These are phyloP conservation scores for Cephalotrichum gorgonifer DNA, from an alignment of 2,329 filamentous ascomycete genomes.

Conservation along the genomic window DNA sequence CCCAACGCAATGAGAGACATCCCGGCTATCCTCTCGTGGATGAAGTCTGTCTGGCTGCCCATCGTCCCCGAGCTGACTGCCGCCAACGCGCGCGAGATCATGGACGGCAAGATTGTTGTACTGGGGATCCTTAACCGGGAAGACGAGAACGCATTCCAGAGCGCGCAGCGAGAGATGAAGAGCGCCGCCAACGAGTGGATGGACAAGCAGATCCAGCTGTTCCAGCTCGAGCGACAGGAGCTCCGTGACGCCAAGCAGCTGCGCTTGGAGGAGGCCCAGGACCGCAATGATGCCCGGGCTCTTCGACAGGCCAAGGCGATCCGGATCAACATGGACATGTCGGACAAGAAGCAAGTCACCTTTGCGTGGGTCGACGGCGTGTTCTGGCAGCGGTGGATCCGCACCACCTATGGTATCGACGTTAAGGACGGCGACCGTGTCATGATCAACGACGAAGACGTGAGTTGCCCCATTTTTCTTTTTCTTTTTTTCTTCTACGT, in stretches of 20 bases:
- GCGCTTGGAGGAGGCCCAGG: slow-evolving; percentile 91
- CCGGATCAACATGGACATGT: slow-evolving; percentile 79
- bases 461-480: slow-evolving; percentile 52
- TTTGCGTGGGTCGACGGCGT: slow-evolving; percentile 97
- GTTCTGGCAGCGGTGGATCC: slow-evolving; percentile 96
- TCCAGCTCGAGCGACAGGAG: slow-evolving; percentile 88
- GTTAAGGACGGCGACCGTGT: slow-evolving; percentile 81
- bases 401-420: slow-evolving; percentile 88
- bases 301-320: slow-evolving; percentile 82
- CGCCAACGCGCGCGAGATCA: slow-evolving; percentile 85
- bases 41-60: slow-evolving; percentile 92
- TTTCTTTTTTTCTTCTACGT: background rate
- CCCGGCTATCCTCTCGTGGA: slow-evolving; percentile 71
- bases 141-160: slow-evolving; percentile 66
- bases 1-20: slow-evolving; percentile 90
- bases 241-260: slow-evolving; percentile 89
- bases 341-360: slow-evolving; percentile 76
- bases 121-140: slow-evolving; percentile 78
- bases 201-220: slow-evolving; percentile 85
- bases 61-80: slow-evolving; percentile 91
- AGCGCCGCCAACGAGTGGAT: slow-evolving; percentile 95
- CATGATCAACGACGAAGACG: slow-evolving; percentile 94
- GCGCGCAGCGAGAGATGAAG: slow-evolving; percentile 82
- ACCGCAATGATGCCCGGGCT: slow-evolving; percentile 81
- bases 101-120: slow-evolving; percentile 92